These are phyloP conservation scores for Coccomyxa subellipsoidea DNA, from an alignment of 163 green algal species.

Conservation along the genomic window DNA sequence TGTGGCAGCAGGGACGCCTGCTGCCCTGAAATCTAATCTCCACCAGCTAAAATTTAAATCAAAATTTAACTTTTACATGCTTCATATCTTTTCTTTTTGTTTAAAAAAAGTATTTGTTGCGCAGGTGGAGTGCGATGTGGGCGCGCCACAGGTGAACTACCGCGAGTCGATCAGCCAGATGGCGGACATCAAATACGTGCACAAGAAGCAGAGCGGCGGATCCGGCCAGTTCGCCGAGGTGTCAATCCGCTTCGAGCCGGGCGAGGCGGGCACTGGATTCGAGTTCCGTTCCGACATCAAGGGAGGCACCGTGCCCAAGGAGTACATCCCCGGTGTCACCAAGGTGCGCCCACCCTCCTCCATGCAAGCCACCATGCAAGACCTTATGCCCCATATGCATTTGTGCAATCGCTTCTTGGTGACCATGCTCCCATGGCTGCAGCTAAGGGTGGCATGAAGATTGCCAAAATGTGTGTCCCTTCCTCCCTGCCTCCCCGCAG, in stretches of 20 bases:
- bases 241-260: constrained; percentile 90
- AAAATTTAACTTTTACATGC: too few relatives aligned
- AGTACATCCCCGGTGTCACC: constrained; percentile 97
- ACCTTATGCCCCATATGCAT: too few relatives aligned
- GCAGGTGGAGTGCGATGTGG: constrained; percentile 84
- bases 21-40: too few relatives aligned
- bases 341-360: constrained; percentile 43
- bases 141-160: constrained; percentile 89
- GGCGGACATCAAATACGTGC: constrained; percentile 93
- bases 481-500: too few relatives aligned
- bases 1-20: too few relatives aligned
- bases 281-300: constrained; percentile 96
- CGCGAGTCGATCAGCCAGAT: constrained; percentile 83
- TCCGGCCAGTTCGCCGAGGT: constrained; percentile 97
- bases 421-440: too few relatives aligned
- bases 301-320: constrained; percentile 89
- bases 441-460: too few relatives aligned
- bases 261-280: constrained; percentile 93
- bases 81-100: too few relatives aligned
- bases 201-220: constrained; percentile 98
- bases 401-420: too few relatives aligned
- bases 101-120: too few relatives aligned
- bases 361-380: background rate
- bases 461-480: too few relatives aligned
- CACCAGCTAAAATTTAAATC: too few relatives aligned